Percentiles rank a stretch among this genome's conserved stretches.
These are phyloP conservation scores for Diaporthe citri DNA, from an alignment of 2,329 filamentous ascomycete genomes.

Conservation along the genomic window DNA sequence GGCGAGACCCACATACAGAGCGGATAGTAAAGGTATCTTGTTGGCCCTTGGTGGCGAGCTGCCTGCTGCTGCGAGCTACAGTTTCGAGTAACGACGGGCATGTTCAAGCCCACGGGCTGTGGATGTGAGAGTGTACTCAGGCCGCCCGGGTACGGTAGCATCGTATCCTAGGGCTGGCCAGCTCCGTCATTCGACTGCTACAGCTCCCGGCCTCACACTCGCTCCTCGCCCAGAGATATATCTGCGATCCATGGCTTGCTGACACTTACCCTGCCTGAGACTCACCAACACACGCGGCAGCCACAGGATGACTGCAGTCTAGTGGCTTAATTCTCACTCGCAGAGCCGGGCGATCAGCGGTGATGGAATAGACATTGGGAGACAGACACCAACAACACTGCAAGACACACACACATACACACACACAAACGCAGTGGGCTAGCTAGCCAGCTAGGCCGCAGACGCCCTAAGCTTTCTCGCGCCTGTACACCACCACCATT, in stretches of 20 bases:
- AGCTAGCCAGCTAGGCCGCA: not conserved
- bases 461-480: not conserved
- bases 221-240: not conserved
- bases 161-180: not conserved
- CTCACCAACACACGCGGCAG: not conserved
- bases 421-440: not conserved
- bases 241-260: not conserved
- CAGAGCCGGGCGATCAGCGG: conserved; percentile 24
- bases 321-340: not conserved
- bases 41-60: not conserved
- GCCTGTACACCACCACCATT: not conserved
- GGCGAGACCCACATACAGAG: not conserved
- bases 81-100: not conserved
- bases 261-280: not conserved
- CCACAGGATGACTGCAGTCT: not conserved
- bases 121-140: not conserved
- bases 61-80: not conserved
- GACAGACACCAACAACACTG: not conserved
- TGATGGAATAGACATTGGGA: not conserved
- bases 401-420: not conserved
- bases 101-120: too few species aligned
- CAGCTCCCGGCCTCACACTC: not conserved
- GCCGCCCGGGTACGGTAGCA: conserved; percentile 12
- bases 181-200: not conserved
- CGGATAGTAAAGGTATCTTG: not conserved